Percentiles rank a stretch among this genome's conserved stretches.
phyloP scores from a whole-genome alignment of 2,329 filamentous ascomycete genomes.

The Cladobotryum mycophilum region DNA sequence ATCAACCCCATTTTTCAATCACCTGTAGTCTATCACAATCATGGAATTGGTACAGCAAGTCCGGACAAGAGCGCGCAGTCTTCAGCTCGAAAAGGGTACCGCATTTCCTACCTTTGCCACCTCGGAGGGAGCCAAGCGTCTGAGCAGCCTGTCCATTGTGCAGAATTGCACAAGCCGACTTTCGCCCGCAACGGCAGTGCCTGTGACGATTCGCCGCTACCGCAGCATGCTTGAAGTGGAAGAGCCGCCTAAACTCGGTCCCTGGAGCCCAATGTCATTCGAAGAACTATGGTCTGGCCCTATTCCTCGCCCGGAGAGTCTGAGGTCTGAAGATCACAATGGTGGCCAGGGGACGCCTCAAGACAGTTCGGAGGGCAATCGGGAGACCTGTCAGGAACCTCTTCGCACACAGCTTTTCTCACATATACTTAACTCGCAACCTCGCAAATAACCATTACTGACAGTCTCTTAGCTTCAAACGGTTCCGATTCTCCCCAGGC shows the following conservation, averaged over 20 bases:
- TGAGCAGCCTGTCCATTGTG: slow-evolving; percentile 24
- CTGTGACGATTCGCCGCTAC: slow-evolving; percentile 28
- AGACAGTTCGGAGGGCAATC: background rate
- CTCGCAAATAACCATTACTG: too few relatives aligned
- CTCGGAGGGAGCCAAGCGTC: slow-evolving; percentile 24
- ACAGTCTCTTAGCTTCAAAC: slow-evolving; percentile 35
- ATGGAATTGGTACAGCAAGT: slow-evolving; percentile 38
- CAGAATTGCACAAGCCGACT: slow-evolving; percentile 12
- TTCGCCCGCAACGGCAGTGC: slow-evolving; percentile 8
- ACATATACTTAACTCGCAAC: background rate
- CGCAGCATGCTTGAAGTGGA: slow-evolving; percentile 51
- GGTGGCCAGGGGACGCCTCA: too few relatives aligned
- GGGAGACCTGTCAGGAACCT: slow-evolving; percentile 30
- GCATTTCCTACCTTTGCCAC: slow-evolving; percentile 12
- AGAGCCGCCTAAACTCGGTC: slow-evolving; percentile 38
- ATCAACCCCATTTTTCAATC: slow-evolving; percentile 14
- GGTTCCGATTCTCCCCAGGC: slow-evolving; percentile 38
- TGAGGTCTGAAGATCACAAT: background rate
- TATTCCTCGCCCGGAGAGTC: background rate
- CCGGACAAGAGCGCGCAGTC: slow-evolving; percentile 41
- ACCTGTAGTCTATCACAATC: slow-evolving; percentile 33
- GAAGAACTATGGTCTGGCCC: slow-evolving; percentile 38
- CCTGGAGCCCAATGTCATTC: slow-evolving; percentile 38
- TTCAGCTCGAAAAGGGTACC: slow-evolving; percentile 38
- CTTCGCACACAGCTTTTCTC: slow-evolving; percentile 1